A percentile compares a stretch with the other conserved stretches of the same genome.
Evolutionary conservation across 2,329 filamentous ascomycete genomes (phyloP).

Genomic region (Cytospora piceae): DNA sequence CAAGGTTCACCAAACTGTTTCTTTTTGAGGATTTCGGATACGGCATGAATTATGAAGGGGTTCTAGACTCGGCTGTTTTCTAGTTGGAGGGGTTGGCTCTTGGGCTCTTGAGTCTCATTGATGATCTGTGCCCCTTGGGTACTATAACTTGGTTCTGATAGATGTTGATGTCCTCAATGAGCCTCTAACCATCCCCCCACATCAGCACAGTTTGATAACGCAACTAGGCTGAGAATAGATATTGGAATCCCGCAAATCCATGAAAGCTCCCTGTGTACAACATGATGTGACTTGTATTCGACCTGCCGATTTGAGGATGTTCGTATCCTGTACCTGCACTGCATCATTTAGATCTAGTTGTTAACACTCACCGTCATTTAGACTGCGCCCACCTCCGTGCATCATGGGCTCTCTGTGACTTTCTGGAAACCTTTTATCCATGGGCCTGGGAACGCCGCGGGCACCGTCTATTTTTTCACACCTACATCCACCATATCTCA

Average conservation of each 20-base stretch:
- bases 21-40: conserved; percentile 4
- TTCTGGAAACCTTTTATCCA: background rate
- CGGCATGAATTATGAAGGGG: background rate
- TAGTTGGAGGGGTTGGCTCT: background rate
- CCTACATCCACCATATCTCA: too few relatives aligned
- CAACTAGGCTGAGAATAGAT: conserved; percentile 11
- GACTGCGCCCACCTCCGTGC: background rate
- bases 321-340: background rate
- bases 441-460: background rate
- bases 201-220: background rate
- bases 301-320: background rate
- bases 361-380: background rate
- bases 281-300: background rate
- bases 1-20: conserved; percentile 21
- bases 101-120: conserved; percentile 1
- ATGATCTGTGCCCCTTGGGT: background rate
- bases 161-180: too few relatives aligned
- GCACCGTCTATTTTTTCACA: too few relatives aligned
- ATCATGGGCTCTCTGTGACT: background rate
- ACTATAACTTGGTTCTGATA: background rate
- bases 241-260: background rate
- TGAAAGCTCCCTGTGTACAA: background rate
- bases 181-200: background rate
- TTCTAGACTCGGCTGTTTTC: background rate
- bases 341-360: background rate